phyloP scores from a whole-genome alignment of 2,329 filamentous ascomycete genomes.

The Myriosclerotinia scirpicola region DNA sequence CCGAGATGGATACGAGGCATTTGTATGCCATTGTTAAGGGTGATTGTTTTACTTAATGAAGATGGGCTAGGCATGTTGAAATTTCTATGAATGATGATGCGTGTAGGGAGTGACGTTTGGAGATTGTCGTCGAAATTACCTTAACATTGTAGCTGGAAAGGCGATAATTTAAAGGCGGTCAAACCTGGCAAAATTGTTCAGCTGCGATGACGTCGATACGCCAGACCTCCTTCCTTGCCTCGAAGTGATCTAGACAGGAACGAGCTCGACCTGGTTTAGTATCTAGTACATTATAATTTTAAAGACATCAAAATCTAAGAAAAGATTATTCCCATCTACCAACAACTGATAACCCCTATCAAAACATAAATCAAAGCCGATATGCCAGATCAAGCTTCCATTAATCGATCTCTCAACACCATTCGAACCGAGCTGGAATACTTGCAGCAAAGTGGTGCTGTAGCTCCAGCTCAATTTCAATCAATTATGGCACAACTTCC shows the following conservation, averaged over 20 bases:
- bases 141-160: background rate
- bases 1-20: constrained; percentile 75
- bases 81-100: background rate
- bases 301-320: background rate
- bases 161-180: constrained; percentile 10
- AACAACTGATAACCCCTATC: no score
- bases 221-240: background rate
- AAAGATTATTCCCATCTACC: background rate
- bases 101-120: background rate
- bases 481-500: constrained; percentile 42
- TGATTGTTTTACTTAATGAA: constrained; percentile 12
- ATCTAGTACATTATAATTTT: background rate
- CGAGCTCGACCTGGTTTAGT: background rate
- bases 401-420: constrained; percentile 36
- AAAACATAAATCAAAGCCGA: constrained; percentile 5
- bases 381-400: constrained; percentile 37
- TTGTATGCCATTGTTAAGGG: constrained; percentile 41
- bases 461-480: constrained; percentile 38
- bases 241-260: background rate
- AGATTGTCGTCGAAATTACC: background rate
- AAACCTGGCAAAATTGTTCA: background rate
- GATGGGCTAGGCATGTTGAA: constrained; percentile 5
- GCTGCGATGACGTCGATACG: constrained; percentile 11
- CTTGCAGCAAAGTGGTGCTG: constrained; percentile 38
- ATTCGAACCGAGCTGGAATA: constrained; percentile 38